A percentile compares a stretch with the other conserved stretches of the same genome.
phyloP scores from a whole-genome alignment of 2,329 filamentous ascomycete genomes.

The Sporothrix globosa region DNA sequence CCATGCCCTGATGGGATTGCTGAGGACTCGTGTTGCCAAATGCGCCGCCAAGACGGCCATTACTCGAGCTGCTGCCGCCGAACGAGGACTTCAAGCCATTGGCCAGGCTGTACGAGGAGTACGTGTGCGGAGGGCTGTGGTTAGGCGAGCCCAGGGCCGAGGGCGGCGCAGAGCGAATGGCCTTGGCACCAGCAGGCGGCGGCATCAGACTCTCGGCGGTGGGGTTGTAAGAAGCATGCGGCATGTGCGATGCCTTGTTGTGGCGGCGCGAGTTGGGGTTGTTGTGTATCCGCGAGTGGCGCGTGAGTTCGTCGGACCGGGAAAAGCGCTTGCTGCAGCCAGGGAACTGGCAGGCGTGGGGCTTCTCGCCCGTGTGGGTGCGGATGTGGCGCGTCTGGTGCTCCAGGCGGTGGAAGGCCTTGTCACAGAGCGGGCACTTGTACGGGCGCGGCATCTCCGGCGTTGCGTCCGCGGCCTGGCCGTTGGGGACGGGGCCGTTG shows the following conservation, averaged over 20 bases:
- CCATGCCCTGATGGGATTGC: conserved; percentile 50
- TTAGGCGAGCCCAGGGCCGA: conserved; percentile 91
- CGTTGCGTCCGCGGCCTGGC: conserved; percentile 60
- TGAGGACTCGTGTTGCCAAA: conserved; percentile 33
- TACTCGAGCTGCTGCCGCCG: conserved; percentile 44
- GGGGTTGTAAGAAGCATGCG: conserved; percentile 51
- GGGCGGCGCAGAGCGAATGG: conserved; percentile 83
- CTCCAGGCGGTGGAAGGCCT: conserved; percentile 97
- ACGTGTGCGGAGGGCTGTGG: conserved; percentile 91
- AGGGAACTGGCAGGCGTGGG: conserved; percentile 91
- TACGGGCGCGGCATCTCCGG: conserved; percentile 89
- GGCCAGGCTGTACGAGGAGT: conserved; percentile 67
- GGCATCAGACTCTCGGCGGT: conserved; percentile 71
- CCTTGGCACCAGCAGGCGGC: conserved; percentile 72
- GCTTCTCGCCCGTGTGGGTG: conserved; percentile 79
- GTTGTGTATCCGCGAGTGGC: conserved; percentile 97
- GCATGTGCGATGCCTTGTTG: conserved; percentile 69
- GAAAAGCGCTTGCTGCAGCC: conserved; percentile 97
- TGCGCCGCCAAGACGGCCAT: conserved; percentile 37
- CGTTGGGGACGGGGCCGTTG: conserved; percentile 64
- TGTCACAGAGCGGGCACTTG: conserved; percentile 97
- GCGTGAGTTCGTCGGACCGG: conserved; percentile 91
- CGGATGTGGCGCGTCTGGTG: conserved; percentile 91
- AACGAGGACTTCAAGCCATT: conserved; percentile 54
- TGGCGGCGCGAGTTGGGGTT: conserved; percentile 95